Evolutionary conservation across 208 protist genomes (phyloP), one percentile per base, ranked within the genome.

Genomic region (Trypanosoma melophagium): DNA sequence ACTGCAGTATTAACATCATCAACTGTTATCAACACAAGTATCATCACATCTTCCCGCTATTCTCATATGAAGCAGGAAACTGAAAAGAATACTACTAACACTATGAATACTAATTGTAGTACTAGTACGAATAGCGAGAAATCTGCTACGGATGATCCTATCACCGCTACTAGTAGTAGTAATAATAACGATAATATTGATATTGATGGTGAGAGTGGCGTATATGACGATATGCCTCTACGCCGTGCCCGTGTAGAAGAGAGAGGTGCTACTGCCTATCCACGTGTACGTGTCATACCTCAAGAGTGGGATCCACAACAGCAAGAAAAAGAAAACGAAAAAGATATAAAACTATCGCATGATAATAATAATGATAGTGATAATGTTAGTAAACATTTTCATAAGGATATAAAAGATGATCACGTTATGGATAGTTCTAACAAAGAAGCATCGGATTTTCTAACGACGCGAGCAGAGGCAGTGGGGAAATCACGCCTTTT

Each of bases 401-500:
- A 35, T 35, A 35, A 1, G 5, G 3, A 35, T 35, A 35, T 35
- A 35, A 35, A 35, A 5, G 5, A 35, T 1, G 28, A 35, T 35
- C 28, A 7, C 28, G 5, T 5, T 35, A 35, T 35, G 28, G 28
- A 35, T 35, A 35, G 3, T 35, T 35, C 28, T 35, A 1, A 35
- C 28, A 84, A 87, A 31, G 87, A 87, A 31, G 85, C 89, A 52
- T 59, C 81, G 44, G 63, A 53, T 14, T 95, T 95, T 61, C 65
- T 95, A 10, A 77, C 81, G 28, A 78, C 75, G 60, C 81, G 81
- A 25, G 69, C 87, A 61, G 61, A 64, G 21, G 81, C 92, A 54
- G 70, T 82, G 19, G 80, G 79, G 55, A 49, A 72, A 17, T 13
- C 65, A 8, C 77, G 76, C 13, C 66, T 76, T 31, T 31, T 74